phyloP scores from a whole-genome alignment of 2,329 filamentous ascomycete genomes.

The Domatiomyces globalis region DNA sequence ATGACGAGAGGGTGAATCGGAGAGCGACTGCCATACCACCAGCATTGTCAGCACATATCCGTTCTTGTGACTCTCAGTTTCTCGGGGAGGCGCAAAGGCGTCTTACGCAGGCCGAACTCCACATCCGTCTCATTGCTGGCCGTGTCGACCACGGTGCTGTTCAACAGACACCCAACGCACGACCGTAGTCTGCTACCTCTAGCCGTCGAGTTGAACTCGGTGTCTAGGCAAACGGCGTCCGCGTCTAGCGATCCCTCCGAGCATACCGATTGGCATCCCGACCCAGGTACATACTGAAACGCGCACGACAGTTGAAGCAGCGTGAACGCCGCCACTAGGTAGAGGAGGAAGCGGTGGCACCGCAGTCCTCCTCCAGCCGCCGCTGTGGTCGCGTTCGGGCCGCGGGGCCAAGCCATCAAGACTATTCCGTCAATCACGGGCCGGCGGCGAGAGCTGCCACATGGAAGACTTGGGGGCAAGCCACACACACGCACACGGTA shows the following conservation, averaged over 20 bases:
- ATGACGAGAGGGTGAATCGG: constrained; percentile 31
- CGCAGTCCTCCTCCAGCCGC: not conserved
- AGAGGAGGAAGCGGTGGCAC: not conserved
- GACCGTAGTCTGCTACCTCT: constrained; percentile 26
- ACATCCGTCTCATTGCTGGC: constrained; percentile 29
- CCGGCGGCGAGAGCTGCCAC: not conserved
- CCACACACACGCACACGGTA: no score
- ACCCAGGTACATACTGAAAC: constrained; percentile 13
- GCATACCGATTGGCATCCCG: constrained; percentile 14
- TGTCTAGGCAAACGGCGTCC: constrained; percentile 30
- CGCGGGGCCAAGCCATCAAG: not conserved
- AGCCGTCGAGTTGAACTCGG: constrained; percentile 22
- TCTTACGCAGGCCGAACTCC: constrained; percentile 33
- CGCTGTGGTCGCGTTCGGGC: not conserved
- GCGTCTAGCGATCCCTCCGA: constrained; percentile 23
- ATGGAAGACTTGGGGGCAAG: not conserved
- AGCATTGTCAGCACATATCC: constrained; percentile 2
- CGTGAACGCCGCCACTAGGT: not conserved
- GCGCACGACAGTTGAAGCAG: constrained; percentile 9
- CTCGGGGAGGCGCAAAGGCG: not conserved
- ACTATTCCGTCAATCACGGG: no score
- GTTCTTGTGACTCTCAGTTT: not conserved
- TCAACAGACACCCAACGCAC: constrained; percentile 30
- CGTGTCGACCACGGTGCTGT: constrained; percentile 25
- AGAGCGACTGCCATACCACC: constrained; percentile 28